A percentile compares a stretch with the other conserved stretches of the same genome.
Evolutionary conservation across 2,329 filamentous ascomycete species (phyloP).

Genomic region (Metarhizium guizhouense): DNA sequence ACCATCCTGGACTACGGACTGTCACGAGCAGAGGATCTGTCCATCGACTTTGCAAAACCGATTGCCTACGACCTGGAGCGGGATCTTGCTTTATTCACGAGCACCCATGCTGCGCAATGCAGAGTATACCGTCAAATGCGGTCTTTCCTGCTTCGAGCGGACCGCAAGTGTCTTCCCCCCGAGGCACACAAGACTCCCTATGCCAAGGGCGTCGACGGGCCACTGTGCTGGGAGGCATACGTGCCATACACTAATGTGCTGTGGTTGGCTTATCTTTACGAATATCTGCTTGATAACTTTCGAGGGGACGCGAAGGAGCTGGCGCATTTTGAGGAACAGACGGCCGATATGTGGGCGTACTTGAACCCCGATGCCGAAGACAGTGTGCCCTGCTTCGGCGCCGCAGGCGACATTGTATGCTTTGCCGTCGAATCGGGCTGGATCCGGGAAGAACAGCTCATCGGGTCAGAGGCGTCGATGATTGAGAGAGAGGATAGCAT

Average conservation of each 20-base stretch:
- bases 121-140: constrained; percentile 55
- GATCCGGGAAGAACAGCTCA: constrained; percentile 44
- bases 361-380: constrained; percentile 41
- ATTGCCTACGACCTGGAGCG: constrained; percentile 51
- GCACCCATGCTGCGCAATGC: constrained; percentile 51
- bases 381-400: constrained; percentile 40
- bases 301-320: constrained; percentile 37
- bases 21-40: constrained; percentile 44
- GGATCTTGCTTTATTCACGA: constrained; percentile 51
- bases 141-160: constrained; percentile 43
- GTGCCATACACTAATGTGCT: constrained; percentile 56
- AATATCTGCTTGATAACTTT: constrained; percentile 41
- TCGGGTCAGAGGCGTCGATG: constrained; percentile 26
- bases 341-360: constrained; percentile 44
- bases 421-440: constrained; percentile 51
- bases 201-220: constrained; percentile 33
- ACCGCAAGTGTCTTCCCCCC: constrained; percentile 40
- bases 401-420: constrained; percentile 46
- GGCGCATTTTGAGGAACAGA: constrained; percentile 35
- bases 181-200: constrained; percentile 38
- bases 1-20: constrained; percentile 59
- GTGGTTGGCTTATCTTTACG: constrained; percentile 55
- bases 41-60: constrained; percentile 24
- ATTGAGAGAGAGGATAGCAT: constrained; percentile 33
- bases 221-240: constrained; percentile 45